Conservation (phyloP, 2,329 filamentous ascomycete species). For the Penicillium verrucosum region DNA sequence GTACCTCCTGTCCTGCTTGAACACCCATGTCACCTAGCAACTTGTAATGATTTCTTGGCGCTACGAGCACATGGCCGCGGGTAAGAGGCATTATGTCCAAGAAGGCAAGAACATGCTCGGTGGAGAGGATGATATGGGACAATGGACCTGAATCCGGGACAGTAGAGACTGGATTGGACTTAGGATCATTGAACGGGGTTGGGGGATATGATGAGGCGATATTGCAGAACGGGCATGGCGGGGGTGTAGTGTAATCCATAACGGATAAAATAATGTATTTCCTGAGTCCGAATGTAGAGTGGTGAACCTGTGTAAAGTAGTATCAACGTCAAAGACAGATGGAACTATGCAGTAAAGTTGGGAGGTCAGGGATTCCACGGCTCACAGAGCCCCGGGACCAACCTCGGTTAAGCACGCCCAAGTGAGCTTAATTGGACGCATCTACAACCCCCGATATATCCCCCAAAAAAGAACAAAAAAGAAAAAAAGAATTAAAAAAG, state of each 20-base stretch:
- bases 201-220: constrained; percentile 53
- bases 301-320: neutral
- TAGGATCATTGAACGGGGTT: constrained; percentile 25
- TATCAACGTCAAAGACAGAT: neutral
- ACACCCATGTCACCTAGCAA: constrained; percentile 70
- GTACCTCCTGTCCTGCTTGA: constrained; percentile 64
- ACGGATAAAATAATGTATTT: neutral
- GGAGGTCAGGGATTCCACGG: neutral
- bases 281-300: neutral
- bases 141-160: constrained; percentile 14
- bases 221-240: constrained; percentile 56
- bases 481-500: constrained; percentile 5
- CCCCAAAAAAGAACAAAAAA: neutral
- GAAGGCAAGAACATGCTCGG: constrained; percentile 75
- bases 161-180: constrained; percentile 20
- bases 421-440: neutral
- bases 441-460: constrained; percentile 3
- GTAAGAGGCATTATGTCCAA: constrained; percentile 90
- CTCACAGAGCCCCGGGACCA: neutral
- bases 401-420: constrained; percentile 13
- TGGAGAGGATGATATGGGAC: constrained; percentile 68
- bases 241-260: constrained; percentile 16
- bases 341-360: too few species aligned
- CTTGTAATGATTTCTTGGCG: constrained; percentile 70
- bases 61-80: constrained; percentile 76